Evolutionary conservation across 148 eudicot species (phyloP).

Genomic region (Rhododendron kiyosumense): DNA sequence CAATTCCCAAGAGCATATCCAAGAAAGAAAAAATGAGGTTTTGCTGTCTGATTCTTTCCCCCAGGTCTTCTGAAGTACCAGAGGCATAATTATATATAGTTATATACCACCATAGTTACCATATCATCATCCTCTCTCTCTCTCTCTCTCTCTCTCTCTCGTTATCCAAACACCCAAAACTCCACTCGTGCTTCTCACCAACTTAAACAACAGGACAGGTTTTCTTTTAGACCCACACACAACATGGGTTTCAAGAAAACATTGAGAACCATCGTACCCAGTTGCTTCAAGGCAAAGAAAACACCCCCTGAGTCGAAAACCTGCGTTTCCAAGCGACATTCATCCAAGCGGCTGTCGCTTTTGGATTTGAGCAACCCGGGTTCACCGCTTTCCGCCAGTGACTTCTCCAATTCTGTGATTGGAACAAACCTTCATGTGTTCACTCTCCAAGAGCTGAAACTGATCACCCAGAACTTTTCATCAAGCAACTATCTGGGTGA

Average conservation of each 20-base stretch:
- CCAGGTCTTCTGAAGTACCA: neutral
- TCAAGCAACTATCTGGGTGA: constrained; percentile 70
- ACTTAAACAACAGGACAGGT: neutral
- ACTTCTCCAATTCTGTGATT: constrained; percentile 53
- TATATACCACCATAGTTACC: neutral
- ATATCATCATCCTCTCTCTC: no score
- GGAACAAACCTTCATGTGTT: constrained; percentile 63
- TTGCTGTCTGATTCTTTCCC: neutral
- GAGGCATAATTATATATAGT: neutral
- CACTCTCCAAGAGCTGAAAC: constrained; percentile 54
- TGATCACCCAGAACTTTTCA: constrained; percentile 59
- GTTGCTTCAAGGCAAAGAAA: constrained; percentile 36
- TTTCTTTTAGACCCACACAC: neutral
- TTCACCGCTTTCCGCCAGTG: constrained; percentile 46
- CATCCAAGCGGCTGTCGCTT: constrained; percentile 54
- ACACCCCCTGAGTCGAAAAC: neutral
- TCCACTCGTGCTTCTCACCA: neutral
- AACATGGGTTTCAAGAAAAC: constrained; percentile 21
- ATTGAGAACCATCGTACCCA: constrained; percentile 26
- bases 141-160: neutral
- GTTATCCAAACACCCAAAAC: neutral
- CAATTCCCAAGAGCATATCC: neutral
- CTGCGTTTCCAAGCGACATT: constrained; percentile 9
- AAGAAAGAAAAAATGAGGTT: neutral
- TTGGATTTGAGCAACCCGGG: constrained; percentile 51